Conservation (phyloP, 148 eudicot species). For the Vaccinium darrowii region DNA sequence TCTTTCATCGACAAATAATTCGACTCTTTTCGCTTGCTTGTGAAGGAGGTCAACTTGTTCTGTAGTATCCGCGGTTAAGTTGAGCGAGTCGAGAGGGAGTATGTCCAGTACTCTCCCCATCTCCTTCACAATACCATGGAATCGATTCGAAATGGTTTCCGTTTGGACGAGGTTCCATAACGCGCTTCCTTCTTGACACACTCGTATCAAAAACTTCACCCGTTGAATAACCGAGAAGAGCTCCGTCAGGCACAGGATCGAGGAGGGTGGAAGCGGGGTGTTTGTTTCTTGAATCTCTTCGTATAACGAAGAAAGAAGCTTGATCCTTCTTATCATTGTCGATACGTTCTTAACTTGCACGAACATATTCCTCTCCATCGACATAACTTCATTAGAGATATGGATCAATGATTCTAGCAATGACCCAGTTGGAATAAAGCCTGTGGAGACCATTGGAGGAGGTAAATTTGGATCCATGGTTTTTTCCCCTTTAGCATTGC, state of each 20-base stretch:
- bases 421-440: slow-evolving; percentile 45
- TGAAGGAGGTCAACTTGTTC: slow-evolving; percentile 71
- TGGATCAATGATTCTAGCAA: slow-evolving; percentile 51
- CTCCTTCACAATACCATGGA: slow-evolving; percentile 37
- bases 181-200: slow-evolving; percentile 38
- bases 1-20: slow-evolving; percentile 34
- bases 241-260: slow-evolving; percentile 49
- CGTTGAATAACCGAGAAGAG: slow-evolving; percentile 34
- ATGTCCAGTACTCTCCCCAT: slow-evolving; percentile 60
- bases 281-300: slow-evolving; percentile 50
- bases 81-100: slow-evolving; percentile 51
- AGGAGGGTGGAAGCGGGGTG: slow-evolving; percentile 33
- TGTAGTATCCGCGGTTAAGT: slow-evolving; percentile 39
- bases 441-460: slow-evolving; percentile 37
- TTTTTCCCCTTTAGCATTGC: slow-evolving; percentile 12
- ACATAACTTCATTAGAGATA: slow-evolving; percentile 42
- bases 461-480: slow-evolving; percentile 39
- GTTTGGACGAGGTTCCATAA: slow-evolving; percentile 53
- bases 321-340: slow-evolving; percentile 47
- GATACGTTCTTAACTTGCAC: slow-evolving; percentile 49
- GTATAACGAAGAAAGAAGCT: slow-evolving; percentile 52
- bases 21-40: slow-evolving; percentile 50
- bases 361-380: slow-evolving; percentile 35
- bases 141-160: slow-evolving; percentile 52
- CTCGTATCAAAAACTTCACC: slow-evolving; percentile 31